Conservation (phyloP, 1,139 yeast species). For the Nematodospora anomalae region DNA sequence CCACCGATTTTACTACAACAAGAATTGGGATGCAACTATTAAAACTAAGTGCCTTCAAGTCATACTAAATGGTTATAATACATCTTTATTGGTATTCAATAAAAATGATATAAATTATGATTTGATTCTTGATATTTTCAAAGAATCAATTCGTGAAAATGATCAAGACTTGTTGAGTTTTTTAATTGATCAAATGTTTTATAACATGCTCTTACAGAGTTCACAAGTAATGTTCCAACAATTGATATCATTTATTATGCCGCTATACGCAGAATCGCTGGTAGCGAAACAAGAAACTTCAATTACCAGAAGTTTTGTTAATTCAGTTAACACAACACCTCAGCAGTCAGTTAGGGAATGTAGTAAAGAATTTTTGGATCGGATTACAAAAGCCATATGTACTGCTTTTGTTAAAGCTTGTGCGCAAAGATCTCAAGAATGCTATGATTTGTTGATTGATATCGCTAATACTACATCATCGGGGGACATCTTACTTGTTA, state of each 20-base stretch:
- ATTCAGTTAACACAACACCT: not conserved
- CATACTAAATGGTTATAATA: conserved; percentile 42
- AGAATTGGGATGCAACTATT: conserved; percentile 23
- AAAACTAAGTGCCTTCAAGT: conserved; percentile 44
- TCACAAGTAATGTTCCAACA: conserved; percentile 26
- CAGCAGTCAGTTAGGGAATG: not conserved
- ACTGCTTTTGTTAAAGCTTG: conserved; percentile 31
- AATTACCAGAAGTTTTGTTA: conserved; percentile 19
- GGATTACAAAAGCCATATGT: conserved; percentile 34
- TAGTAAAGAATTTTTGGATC: conserved; percentile 18
- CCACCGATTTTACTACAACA: conserved; percentile 43
- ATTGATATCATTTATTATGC: conserved; percentile 16
- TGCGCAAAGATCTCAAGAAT: conserved; percentile 29
- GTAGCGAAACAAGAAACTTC: conserved; percentile 6
- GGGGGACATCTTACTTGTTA: conserved; percentile 42
- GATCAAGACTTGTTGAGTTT: conserved; percentile 35
- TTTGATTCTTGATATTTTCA: conserved; percentile 30
- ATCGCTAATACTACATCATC: conserved; percentile 25
- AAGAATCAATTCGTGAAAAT: conserved; percentile 26
- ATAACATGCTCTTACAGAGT: conserved; percentile 25
- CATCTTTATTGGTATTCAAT: conserved; percentile 33
- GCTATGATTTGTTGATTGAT: conserved; percentile 27
- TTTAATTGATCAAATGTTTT: conserved; percentile 32
- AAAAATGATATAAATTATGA: conserved; percentile 26
- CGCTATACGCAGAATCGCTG: conserved; percentile 11